Base-by-base conservation (phyloP, 1,284 basidiomycete species). In the Caloboletus inedulis region DNA sequence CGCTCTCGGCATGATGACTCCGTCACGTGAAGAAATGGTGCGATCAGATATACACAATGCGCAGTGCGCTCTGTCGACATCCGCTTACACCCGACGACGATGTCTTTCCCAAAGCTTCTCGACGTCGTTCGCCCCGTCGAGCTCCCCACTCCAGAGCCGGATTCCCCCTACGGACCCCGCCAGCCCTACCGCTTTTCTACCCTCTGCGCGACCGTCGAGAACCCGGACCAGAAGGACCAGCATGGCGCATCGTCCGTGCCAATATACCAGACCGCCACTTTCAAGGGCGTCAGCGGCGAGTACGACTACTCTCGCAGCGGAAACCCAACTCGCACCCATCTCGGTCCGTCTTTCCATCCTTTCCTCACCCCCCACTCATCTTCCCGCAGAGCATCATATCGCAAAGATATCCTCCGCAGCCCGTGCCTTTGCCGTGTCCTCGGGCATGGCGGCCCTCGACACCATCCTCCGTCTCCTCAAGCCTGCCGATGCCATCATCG, bases 371-470 rank as follows among this genome's bases (percentile, higher is more conserved):
- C 4, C 4, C 18, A 4, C 53, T 62, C 48, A 56, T 34, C 52
- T n/a, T 33, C 49, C 50, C 57, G 40, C 66, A 92, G 94, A 98
- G 72, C 91, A 95, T 61, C 95, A 98, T 69, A 81, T 98, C 50
- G 94, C 94, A 44, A 94, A 96, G 74, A 91, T 98, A 61, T 96
- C 94, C 34, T 89, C 89, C 37, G 93, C 94, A 7, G 75, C 78
- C 8, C 86, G 94, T 78, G 91, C 91, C 3, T 94, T 96, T 68
- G 84, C 89, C 23, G 93, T 99, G 7, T 91, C 92, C 8, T 96
- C 94, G 9, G 97, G 97, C 54, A 99, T 99, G 97, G 95, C 96
- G 16, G 94, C 94, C 16, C 81, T 99, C 48, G 97, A 99, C 69
- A 85, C 96, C 51, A 98, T 99, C 63, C 83, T 98, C 41, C 88